Conservation (phyloP, 257 asterid genomes). For the Petrea volubilis region DNA sequence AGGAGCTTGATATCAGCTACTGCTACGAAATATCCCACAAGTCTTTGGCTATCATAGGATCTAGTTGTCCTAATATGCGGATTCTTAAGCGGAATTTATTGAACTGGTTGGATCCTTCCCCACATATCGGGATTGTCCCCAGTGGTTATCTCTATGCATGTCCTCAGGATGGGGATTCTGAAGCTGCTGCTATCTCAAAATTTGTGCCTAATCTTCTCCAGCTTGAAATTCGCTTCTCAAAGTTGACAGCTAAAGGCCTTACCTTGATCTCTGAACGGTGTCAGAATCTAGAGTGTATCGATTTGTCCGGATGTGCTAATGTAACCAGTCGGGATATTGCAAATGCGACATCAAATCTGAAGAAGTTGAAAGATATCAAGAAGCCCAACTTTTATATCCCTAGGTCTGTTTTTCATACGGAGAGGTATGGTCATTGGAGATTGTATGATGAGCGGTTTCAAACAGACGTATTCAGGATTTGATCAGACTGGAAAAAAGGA, state of each 20-base stretch:
- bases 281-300: slow-evolving; percentile 57
- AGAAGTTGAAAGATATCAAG: slow-evolving; percentile 58
- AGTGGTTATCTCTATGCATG: slow-evolving; percentile 62
- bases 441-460: slow-evolving; percentile 85
- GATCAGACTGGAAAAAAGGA: slow-evolving; percentile 22
- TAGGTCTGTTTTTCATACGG: slow-evolving; percentile 53
- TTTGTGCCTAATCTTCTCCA: slow-evolving; percentile 64
- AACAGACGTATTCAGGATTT: slow-evolving; percentile 75
- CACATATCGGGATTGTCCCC: slow-evolving; percentile 58
- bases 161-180: slow-evolving; percentile 86
- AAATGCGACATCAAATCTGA: slow-evolving; percentile 48
- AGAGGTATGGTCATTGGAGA: slow-evolving; percentile 84
- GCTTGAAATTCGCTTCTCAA: slow-evolving; percentile 70
- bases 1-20: slow-evolving; percentile 80
- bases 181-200: slow-evolving; percentile 76
- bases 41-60: slow-evolving; percentile 59
- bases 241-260: slow-evolving; percentile 71
- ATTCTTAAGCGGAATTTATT: slow-evolving; percentile 58
- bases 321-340: slow-evolving; percentile 65
- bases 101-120: slow-evolving; percentile 82
- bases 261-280: slow-evolving; percentile 65
- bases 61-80: slow-evolving; percentile 45
- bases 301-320: slow-evolving; percentile 72
- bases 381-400: slow-evolving; percentile 76
- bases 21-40: slow-evolving; percentile 78